Evolutionary conservation across 1,139 yeast genomes (phyloP), one percentile per base, ranked within the genome.

Genomic region (Yamadazyma diospyri): DNA sequence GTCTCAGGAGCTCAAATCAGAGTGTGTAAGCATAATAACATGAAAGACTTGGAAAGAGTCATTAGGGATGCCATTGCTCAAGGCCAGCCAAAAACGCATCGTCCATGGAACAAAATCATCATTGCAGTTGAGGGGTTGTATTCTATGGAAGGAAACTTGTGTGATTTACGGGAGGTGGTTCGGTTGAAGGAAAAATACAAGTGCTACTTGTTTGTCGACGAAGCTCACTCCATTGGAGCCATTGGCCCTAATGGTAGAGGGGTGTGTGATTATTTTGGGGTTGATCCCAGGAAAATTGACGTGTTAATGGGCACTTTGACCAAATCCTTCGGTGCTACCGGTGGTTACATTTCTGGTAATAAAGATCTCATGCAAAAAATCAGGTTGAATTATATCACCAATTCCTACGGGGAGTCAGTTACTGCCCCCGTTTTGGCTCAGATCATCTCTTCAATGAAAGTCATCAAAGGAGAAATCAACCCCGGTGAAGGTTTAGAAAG

Each of bases 211-310:
- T 92, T 85, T 54, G 85, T 94, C 41, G 99, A 92, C 57, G 99
- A 92, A 60, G 98, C 98, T 13, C 99, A 92, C 58, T 89, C 97
- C 4, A 83, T 94, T 52, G 99, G 99, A 52, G 98, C 98, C 7
- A 73, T 92, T 61, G 99, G 99, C 19, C 94, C 95, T 25, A 62
- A 64, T 32, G 98, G 98, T 32, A 78, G 86, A 52, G 99, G 99
- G 53, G 82, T 92, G 23, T 89, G 97, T 63, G 97, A 94, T 56
- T 86, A 86, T 60, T 92, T 84, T 55, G 81, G 81, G 30, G 76
- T 92, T 36, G 76, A 79, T 44, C 92, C 97, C 24, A 57, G 65
- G 14, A 75, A 77, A 32, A 71, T 92, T 34, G 99, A 92, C 60
- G 65, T 94, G 41, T 65, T 92, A 47, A 92, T 92, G 99, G 99